Percentiles rank a stretch among this genome's conserved stretches.
Evolutionary conservation across 371 early-diverging fungal species (phyloP).

Genomic region (Mortierella sp.): DNA sequence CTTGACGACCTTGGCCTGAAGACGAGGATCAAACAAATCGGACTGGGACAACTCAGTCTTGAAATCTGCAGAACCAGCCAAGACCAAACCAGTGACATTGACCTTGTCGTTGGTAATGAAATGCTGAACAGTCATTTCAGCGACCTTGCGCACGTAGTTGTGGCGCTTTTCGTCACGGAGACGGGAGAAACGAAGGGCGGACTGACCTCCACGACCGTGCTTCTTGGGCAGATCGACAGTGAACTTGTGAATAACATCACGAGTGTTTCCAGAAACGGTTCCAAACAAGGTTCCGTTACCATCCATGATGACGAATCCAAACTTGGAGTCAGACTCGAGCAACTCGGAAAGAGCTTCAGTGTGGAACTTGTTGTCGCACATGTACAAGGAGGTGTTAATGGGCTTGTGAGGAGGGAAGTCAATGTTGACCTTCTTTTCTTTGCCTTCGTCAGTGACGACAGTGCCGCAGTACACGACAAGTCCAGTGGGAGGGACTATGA

Average conservation of each 20-base stretch:
- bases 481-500: conserved; percentile 92
- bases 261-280: conserved; percentile 96
- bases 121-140: conserved; percentile 94
- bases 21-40: conserved; percentile 95
- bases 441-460: conserved; percentile 98
- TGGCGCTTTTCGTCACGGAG: conserved; percentile 99
- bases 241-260: conserved; percentile 96
- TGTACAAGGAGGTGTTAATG: conserved; percentile 99
- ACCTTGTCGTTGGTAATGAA: conserved; percentile 94
- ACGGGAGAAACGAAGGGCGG: conserved; percentile 99
- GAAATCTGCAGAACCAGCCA: conserved; percentile 99
- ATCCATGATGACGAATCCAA: conserved; percentile 99
- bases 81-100: conserved; percentile 95
- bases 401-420: conserved; percentile 99
- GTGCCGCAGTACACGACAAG: conserved; percentile 98
- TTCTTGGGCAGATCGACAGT: conserved; percentile 99
- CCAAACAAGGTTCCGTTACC: conserved; percentile 99
- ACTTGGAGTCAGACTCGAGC: conserved; percentile 96
- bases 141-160: conserved; percentile 99
- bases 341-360: conserved; percentile 95
- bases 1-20: conserved; percentile 92
- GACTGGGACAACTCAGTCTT: conserved; percentile 96
- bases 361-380: conserved; percentile 99
- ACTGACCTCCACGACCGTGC: conserved; percentile 99
- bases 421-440: conserved; percentile 99